Evolutionary conservation across 1,284 basidiomycete species (phyloP).

Genomic region (Hymenochaete sp.): DNA sequence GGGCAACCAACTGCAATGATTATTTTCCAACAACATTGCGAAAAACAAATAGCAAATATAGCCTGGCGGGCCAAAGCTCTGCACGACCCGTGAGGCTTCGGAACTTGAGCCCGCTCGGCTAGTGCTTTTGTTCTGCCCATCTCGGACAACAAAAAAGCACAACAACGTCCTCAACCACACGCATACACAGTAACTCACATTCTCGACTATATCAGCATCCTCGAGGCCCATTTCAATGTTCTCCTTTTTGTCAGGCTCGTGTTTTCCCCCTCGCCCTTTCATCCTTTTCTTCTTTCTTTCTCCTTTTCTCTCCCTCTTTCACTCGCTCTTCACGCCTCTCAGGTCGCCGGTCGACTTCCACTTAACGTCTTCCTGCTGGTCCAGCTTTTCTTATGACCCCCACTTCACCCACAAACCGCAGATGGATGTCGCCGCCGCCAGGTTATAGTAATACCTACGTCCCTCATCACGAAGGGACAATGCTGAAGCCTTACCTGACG

Average conservation of each 20-base stretch:
- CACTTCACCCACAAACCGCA: slow-evolving; percentile 23
- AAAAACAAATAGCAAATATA: no score
- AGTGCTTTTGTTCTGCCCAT: slow-evolving; percentile 5
- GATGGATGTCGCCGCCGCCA: slow-evolving; percentile 42
- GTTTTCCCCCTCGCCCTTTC: no score
- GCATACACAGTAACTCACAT: no score
- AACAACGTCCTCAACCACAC: no score
- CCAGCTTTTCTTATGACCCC: slow-evolving; percentile 26
- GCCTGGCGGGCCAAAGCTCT: no score
- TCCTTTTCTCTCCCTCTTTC: slow-evolving; percentile 7
- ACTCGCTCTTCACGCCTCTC: slow-evolving; percentile 4
- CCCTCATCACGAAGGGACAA: slow-evolving; percentile 33
- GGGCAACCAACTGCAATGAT: no score
- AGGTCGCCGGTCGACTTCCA: slow-evolving; percentile 42
- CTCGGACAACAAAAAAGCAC: slow-evolving; percentile 9
- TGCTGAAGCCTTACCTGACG: slow-evolving; percentile 74
- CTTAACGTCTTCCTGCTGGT: slow-evolving; percentile 18
- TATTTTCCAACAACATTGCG: no score
- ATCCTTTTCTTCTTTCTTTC: slow-evolving; percentile 5
- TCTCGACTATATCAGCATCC: no score
- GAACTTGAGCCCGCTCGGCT: no score
- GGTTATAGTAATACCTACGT: slow-evolving; percentile 43
- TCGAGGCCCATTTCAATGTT: no score
- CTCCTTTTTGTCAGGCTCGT: no score
- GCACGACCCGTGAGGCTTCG: background rate